Evolutionary conservation across 176 grass and related monocot genomes (phyloP), one percentile per base, ranked within the genome.

Genomic region (Bolboschoenus planiculmis): DNA sequence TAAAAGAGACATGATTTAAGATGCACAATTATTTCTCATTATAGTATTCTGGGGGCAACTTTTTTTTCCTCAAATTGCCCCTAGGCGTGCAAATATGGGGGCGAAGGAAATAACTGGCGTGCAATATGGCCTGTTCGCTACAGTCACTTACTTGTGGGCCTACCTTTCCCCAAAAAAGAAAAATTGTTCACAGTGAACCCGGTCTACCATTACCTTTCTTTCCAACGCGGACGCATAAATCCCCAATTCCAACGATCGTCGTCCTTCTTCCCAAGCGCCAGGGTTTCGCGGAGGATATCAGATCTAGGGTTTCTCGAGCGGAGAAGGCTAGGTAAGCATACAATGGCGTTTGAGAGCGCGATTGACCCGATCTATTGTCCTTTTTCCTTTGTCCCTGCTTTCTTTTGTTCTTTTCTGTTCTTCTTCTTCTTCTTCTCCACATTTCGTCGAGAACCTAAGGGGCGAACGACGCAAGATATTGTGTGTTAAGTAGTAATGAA

Each of bases 281-380:
- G 71, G 43, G 43, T 75, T 75, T 75, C 24, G 71, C 23, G 71
- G 42, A 75, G 71, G 71, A 75, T 75, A 46, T 31, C 40, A 75
- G 71, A 75, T 75, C 71, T 75, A 75, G 71, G 68, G 68, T 73
- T 73, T 73, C 34, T 15, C 64, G 64, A 72, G 42, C 71, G 42
- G 42, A 50, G 42, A 1, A 75, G 71, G 71, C 71, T 75, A 75
- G 71, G 71, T 75, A 75, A 75, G 71, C 39, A 48, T 50, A 75
- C 43, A 30, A 75, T 75, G 71, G 71, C 71, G 71, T 75, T 16
- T 75, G 42, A 75, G 71, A 75, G 24, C 43, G 71, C 71, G 26
- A 75, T 75, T 73, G 20, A 13, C 68, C 68, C 67, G 0, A 9
- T 50, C 16, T 48, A 15, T 75, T 75, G 42, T 50, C 24, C 71